A percentile compares a stretch with the other conserved stretches of the same genome.
Evolutionary conservation across 805 yeast species (phyloP).

Genomic region (Blastobotrys americana): DNA sequence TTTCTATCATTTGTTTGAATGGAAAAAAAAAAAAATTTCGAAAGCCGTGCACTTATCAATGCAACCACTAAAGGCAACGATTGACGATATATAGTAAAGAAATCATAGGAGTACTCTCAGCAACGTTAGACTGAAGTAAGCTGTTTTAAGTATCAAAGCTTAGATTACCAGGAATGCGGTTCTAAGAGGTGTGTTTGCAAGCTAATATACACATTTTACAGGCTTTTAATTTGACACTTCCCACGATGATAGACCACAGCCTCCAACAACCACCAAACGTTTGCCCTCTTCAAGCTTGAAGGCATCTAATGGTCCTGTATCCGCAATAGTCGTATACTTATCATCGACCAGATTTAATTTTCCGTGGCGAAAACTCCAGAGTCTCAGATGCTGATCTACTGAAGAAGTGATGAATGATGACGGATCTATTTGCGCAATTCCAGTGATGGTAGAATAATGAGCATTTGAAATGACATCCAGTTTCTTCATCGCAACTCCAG

Average conservation of each 20-base stretch:
- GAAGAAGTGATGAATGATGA: conserved; percentile 50
- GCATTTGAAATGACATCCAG: conserved; percentile 42
- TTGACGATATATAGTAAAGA: too few relatives aligned
- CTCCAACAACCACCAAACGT: conserved; percentile 52
- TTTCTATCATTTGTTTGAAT: too few relatives aligned
- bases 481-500: conserved; percentile 13
- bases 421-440: conserved; percentile 30
- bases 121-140: too few relatives aligned
- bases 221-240: too few relatives aligned
- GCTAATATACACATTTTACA: too few relatives aligned
- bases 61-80: too few relatives aligned
- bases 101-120: too few relatives aligned
- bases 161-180: too few relatives aligned
- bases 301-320: conserved; percentile 65
- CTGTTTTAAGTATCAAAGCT: too few relatives aligned
- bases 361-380: conserved; percentile 45
- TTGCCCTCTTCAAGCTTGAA: conserved; percentile 23
- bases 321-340: conserved; percentile 76
- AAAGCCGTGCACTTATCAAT: too few relatives aligned
- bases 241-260: conserved; percentile 64
- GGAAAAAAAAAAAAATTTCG: too few relatives aligned
- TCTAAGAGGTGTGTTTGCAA: too few relatives aligned
- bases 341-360: conserved; percentile 33
- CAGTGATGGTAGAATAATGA: conserved; percentile 83
- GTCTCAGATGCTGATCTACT: conserved; percentile 71